Conservation (phyloP, 768 basidiomycete genomes). For the Boletellus emodensis region DNA sequence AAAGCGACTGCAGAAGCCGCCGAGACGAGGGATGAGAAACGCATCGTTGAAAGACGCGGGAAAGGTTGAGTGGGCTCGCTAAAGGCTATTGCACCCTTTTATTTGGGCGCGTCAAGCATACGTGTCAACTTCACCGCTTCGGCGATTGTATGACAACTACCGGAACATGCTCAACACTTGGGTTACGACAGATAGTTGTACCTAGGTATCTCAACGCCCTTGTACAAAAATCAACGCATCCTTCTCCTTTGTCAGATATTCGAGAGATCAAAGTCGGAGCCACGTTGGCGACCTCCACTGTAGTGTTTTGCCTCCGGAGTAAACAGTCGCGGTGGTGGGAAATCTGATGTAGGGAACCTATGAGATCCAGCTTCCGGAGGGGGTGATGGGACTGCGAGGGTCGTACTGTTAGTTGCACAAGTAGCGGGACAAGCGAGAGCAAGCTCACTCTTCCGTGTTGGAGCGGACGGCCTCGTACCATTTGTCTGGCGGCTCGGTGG, state of each 20-base stretch:
- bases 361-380: constrained; percentile 64
- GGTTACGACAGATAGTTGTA: not conserved
- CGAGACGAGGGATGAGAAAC: constrained; percentile 49
- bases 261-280: constrained; percentile 65
- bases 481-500: constrained; percentile 22
- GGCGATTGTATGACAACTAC: not conserved
- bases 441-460: constrained; percentile 47
- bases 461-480: constrained; percentile 33
- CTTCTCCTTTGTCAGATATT: constrained; percentile 24
- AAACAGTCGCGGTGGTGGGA: constrained; percentile 75
- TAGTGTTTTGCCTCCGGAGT: constrained; percentile 49
- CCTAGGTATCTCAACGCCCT: not conserved
- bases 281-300: constrained; percentile 58
- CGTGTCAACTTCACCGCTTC: constrained; percentile 24
- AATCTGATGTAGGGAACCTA: constrained; percentile 71
- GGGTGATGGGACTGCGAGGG: constrained; percentile 46
- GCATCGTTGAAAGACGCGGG: constrained; percentile 49
- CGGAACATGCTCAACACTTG: not conserved
- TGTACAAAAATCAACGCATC: not conserved
- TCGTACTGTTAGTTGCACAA: constrained; percentile 10
- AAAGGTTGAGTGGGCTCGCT: constrained; percentile 4
- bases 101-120: constrained; percentile 25
- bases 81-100: constrained; percentile 11
- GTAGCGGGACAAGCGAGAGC: not conserved
- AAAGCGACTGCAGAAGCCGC: constrained; percentile 52